Evolutionary conservation across 306 rosid species (phyloP), one percentile per base, ranked within the genome.

Genomic region (Ceratonia siliqua): DNA sequence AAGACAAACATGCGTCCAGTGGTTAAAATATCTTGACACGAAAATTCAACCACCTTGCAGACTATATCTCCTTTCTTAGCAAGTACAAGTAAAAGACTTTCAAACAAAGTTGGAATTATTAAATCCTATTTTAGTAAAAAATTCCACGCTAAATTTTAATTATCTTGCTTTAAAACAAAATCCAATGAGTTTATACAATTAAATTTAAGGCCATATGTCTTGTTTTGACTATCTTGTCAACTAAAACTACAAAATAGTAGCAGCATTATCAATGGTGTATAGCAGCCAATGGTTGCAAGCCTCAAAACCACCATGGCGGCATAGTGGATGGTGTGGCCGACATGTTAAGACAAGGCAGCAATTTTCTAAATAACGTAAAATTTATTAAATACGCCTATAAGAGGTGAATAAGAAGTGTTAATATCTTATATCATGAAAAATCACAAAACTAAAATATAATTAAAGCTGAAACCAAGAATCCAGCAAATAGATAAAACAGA

Each of bases 181-280:
- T 0, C 48, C 9, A 42, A 1, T 8, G 48, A 42, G 48, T 42
- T 42, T 42, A 28, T 28, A 28, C 32, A 28, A 28, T 28, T 28
- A 28, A 1, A 9, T 12, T 42, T 42, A 14, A 14, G 53, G 53
- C 5, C 53, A 46, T 24, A 27, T 36, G 28, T 59, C 61, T 55
- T 17, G 74, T 21, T 56, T 55, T 59, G 14, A 48, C 49, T 58
- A 46, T 55, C n/a, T 63, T 33, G 63, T 32, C 55, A 54, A 53
- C 52, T 49, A 45, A 24, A 71, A 25, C 27, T 68, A 53, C 25
- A 72, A 67, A 68, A 57, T 5, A 24, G 58, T 10, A 36, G 64
- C 50, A n/a, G n/a, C n/a, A n/a, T n/a, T 35, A 6, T 35, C 39
- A 35, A 35, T 35, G 39, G 39, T 35, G 39, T 35, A 35, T 35